Conservation (phyloP, 164 flowering plant species). For the Liriodendron chinense region DNA sequence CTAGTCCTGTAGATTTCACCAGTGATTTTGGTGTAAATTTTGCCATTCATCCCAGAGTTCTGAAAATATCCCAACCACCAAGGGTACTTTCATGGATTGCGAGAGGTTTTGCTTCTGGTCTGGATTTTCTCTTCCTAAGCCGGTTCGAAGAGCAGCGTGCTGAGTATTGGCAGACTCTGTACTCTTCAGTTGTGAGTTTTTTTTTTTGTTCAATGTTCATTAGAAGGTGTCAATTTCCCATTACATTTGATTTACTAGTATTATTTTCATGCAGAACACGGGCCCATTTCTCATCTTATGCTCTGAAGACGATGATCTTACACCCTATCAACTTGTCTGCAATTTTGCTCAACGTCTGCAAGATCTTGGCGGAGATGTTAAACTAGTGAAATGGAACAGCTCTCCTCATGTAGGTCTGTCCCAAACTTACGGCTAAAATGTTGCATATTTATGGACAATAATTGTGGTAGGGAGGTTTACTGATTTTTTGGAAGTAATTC, state of each 20-base stretch:
- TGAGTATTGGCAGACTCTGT: constrained; percentile 95
- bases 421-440: neutral
- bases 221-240: constrained; percentile 2
- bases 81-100: constrained; percentile 67
- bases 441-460: neutral
- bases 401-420: constrained; percentile 86
- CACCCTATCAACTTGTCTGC: constrained; percentile 59
- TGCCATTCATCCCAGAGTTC: constrained; percentile 66
- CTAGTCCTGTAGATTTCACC: constrained; percentile 87
- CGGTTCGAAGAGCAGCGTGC: constrained; percentile 90
- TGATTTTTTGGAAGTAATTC: too few species aligned
- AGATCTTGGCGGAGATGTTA: constrained; percentile 80
- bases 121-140: constrained; percentile 73
- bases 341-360: constrained; percentile 74
- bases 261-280: constrained; percentile 48
- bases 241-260: constrained; percentile 8
- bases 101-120: constrained; percentile 56
- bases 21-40: constrained; percentile 77
- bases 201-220: neutral
- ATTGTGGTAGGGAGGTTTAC: too few species aligned
- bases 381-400: constrained; percentile 63
- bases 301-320: constrained; percentile 87
- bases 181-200: constrained; percentile 71
- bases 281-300: constrained; percentile 81
- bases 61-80: constrained; percentile 68